Evolutionary conservation across 495 filamentous ascomycete species (phyloP).

Genomic region (Penicillium diatomitis): DNA sequence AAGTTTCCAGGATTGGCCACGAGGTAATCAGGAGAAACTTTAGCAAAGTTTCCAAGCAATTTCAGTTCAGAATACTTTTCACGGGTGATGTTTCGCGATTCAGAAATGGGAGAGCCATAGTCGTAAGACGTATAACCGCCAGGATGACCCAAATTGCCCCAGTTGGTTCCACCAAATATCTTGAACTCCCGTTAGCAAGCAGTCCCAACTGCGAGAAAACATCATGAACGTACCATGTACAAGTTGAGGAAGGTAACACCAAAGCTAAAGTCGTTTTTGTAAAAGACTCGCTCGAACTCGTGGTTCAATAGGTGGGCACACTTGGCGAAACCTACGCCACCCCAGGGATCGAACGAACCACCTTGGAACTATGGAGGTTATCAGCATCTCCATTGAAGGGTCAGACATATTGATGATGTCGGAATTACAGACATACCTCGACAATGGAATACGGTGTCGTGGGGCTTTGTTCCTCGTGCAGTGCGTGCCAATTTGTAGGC

Average conservation of each 20-base stretch:
- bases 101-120: constrained; percentile 58
- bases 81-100: constrained; percentile 54
- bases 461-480: constrained; percentile 51
- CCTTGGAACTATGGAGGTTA: constrained; percentile 50
- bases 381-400: constrained; percentile 3
- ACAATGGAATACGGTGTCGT: constrained; percentile 58
- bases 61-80: constrained; percentile 79
- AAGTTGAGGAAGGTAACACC: constrained; percentile 53
- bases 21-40: constrained; percentile 59
- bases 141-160: constrained; percentile 70
- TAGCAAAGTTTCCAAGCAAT: constrained; percentile 62
- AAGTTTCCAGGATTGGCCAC: constrained; percentile 39
- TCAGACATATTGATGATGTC: background rate
- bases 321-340: constrained; percentile 54
- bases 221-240: constrained; percentile 50
- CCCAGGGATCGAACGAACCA: constrained; percentile 71
- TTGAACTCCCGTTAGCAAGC: constrained; percentile 14
- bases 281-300: constrained; percentile 69
- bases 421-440: constrained; percentile 33
- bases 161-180: constrained; percentile 71
- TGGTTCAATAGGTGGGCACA: constrained; percentile 55
- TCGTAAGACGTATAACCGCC: constrained; percentile 70
- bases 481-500: constrained; percentile 35
- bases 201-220: too few relatives aligned
- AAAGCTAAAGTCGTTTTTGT: constrained; percentile 67